Percentiles rank a stretch among this genome's conserved stretches.
Conservation (phyloP, 306 rosid species). For the Echinosophora koreensis region DNA sequence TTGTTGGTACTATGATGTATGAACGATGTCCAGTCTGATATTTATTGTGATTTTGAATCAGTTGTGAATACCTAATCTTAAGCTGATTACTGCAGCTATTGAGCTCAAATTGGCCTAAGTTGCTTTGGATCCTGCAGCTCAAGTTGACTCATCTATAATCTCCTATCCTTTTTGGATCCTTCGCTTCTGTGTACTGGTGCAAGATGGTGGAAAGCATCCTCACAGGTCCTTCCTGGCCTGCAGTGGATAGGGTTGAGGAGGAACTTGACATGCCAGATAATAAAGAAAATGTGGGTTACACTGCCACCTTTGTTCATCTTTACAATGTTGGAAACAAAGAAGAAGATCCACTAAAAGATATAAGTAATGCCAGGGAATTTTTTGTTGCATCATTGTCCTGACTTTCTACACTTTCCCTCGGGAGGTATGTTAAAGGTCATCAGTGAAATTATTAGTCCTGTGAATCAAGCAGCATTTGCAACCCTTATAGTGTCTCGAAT, state of each 20-base stretch:
- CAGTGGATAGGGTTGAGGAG: constrained; percentile 81
- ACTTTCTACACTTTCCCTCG: constrained; percentile 71
- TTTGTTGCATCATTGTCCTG: constrained; percentile 69
- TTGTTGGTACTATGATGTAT: constrained; percentile 61
- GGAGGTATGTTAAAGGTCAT: constrained; percentile 75
- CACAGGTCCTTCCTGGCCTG: constrained; percentile 85
- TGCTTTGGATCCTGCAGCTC: constrained; percentile 63
- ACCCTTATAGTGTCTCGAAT: constrained; percentile 61
- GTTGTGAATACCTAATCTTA: constrained; percentile 90
- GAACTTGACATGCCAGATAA: constrained; percentile 94
- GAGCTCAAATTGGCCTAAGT: constrained; percentile 89
- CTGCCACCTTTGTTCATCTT: constrained; percentile 84
- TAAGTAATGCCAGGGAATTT: constrained; percentile 76
- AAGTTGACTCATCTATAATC: constrained; percentile 71
- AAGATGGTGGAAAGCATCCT: constrained; percentile 88
- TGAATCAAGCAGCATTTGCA: constrained; percentile 83
- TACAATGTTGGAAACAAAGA: constrained; percentile 91
- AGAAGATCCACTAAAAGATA: constrained; percentile 89
- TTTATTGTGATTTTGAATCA: constrained; percentile 73
- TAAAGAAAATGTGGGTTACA: constrained; percentile 84
- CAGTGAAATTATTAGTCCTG: constrained; percentile 70
- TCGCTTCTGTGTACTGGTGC: constrained; percentile 81
- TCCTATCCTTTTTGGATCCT: constrained; percentile 70
- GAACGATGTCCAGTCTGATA: constrained; percentile 68
- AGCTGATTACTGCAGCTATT: constrained; percentile 68